Base-by-base conservation (phyloP, 257 asterid species). In the Ilex asprella region DNA sequence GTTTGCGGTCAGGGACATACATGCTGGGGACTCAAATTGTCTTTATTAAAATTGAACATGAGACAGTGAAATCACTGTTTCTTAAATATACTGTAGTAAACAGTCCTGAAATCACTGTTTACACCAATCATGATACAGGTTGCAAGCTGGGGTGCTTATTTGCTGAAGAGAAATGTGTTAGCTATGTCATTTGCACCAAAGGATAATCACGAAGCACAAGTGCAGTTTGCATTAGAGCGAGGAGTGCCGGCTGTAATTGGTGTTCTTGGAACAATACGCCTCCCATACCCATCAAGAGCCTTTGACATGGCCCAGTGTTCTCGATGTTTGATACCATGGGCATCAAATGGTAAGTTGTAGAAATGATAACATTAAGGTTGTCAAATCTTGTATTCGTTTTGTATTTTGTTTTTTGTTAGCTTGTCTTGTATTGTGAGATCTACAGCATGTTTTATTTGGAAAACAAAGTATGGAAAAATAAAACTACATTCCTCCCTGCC, bases 151-250 rank as follows among this genome's bases (percentile, higher is more conserved):
- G 73, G 67, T 13, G 73, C 67, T n/a, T 60, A 54, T 12, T 39
- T 68, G 21, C 55, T 60, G 55, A 49, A 60, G 39, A 51, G 51
- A 29, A 52, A 53, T 21, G 54, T 68, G 12, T 27, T 68, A n/a
- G 31, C 73, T 3, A 68, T 54, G 67, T 68, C 67, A 9, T 50
- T 60, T 51, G 73, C 73, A 11, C 73, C 67, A 54, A 60, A 52
- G 41, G 67, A 68, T 12, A 31, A 32, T 7, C 67, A 60, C 12
- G 73, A 60, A 35, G 73, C 67, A 4, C 56, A 60, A 57, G 70
- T 66, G 16, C 70, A 66, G 56, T 66, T 66, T 58, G 63, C 70
- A 21, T 52, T 66, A 13, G 70, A 57, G 49, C 46, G 70, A 43
- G 70, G 52, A n/a, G 63, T 66, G 39, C 70, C 70, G 0, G 51